Conservation (phyloP, 176 grass and related monocot species). For the Oryza meridionalis region DNA sequence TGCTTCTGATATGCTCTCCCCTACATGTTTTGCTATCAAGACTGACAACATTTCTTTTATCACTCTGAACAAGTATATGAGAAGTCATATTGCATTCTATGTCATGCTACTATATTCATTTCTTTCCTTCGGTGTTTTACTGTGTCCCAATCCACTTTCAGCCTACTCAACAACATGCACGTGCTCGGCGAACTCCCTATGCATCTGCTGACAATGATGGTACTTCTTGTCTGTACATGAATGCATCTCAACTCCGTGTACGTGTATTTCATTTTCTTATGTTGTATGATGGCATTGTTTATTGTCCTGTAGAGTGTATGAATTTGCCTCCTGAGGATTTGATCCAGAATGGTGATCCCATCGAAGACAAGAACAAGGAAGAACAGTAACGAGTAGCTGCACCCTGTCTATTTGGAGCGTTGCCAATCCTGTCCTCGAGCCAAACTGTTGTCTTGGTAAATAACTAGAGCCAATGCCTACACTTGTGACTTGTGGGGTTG, state of each 20-base stretch:
- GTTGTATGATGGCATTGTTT: background rate
- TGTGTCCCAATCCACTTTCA: constrained; percentile 38
- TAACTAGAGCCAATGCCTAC: constrained; percentile 4
- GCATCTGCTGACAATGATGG: constrained; percentile 84
- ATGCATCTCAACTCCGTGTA: background rate
- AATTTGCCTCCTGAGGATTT: constrained; percentile 62
- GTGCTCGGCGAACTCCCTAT: constrained; percentile 63
- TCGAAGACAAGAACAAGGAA: constrained; percentile 63
- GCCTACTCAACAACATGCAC: constrained; percentile 80
- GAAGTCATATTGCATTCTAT: constrained; percentile 26
- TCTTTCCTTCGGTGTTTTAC: constrained; percentile 21
- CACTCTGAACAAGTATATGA: background rate
- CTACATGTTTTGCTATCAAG: background rate
- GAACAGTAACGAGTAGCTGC: background rate
- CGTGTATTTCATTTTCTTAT: background rate
- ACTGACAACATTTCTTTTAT: background rate
- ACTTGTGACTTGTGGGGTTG: constrained; percentile 28
- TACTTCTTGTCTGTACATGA: constrained; percentile 22
- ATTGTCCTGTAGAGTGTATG: constrained; percentile 51
- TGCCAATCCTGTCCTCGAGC: background rate
- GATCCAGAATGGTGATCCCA: constrained; percentile 41
- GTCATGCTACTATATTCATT: constrained; percentile 12
- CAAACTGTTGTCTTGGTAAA: constrained; percentile 36
- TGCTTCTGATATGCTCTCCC: constrained; percentile 1
- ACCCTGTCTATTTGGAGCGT: background rate